These are phyloP conservation scores for Rehmannia glutinosa DNA, from an alignment of 257 asterid genomes.

Conservation along the genomic window DNA sequence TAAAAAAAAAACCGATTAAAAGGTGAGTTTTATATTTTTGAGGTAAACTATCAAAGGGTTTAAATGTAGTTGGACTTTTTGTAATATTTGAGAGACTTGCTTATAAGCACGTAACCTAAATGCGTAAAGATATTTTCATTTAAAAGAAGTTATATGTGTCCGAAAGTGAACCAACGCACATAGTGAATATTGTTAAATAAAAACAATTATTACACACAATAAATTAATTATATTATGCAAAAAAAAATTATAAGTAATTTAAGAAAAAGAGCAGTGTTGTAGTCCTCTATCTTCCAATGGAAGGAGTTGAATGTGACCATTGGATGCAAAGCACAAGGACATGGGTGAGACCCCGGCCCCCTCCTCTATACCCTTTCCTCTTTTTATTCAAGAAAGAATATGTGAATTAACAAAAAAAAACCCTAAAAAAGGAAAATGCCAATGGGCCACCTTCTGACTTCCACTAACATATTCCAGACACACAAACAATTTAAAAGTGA, in stretches of 20 bases:
- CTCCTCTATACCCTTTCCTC: conserved; percentile 10
- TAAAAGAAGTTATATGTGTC: too few relatives aligned
- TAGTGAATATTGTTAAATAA: too few relatives aligned
- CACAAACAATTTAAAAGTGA: conserved; percentile 59
- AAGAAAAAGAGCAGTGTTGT: conserved; percentile 14
- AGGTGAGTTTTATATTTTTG: too few relatives aligned
- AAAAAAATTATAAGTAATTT: neutral
- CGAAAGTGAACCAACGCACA: too few relatives aligned
- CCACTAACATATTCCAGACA: conserved; percentile 80
- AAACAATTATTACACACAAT: too few relatives aligned
- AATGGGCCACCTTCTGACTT: conserved; percentile 59
- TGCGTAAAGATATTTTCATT: too few relatives aligned
- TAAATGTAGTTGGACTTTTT: too few relatives aligned
- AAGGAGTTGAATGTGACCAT: conserved; percentile 41
- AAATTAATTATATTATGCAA: too few relatives aligned
- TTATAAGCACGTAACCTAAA: too few relatives aligned
- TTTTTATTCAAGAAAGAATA: conserved; percentile 19
- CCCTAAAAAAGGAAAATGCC: conserved; percentile 27
- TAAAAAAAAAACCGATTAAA: too few relatives aligned
- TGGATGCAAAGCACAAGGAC: conserved; percentile 41
- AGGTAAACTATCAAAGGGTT: too few relatives aligned
- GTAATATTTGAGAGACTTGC: too few relatives aligned
- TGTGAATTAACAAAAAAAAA: neutral
- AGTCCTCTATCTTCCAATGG: conserved; percentile 29
- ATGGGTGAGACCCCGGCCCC: conserved; percentile 23